Evolutionary conservation across 345 rosid genomes (phyloP), one percentile per base, ranked within the genome.

Genomic region (Kandelia obovata): DNA sequence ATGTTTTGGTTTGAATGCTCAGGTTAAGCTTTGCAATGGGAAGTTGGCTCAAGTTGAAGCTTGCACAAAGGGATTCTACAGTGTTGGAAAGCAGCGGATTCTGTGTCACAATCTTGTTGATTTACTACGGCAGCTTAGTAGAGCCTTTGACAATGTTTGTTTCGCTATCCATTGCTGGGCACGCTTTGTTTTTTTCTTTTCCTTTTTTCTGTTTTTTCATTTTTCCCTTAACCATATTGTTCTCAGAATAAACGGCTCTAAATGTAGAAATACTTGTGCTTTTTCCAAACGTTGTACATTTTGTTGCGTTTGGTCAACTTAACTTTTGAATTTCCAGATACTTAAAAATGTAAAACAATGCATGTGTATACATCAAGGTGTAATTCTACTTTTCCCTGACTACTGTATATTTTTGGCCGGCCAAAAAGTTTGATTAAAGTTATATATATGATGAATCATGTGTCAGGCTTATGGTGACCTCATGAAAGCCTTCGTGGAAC

Each of bases 21-120:
- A 95, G 99, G 96, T 88, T 81, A 95, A 88, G 85, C 90, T 92
- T 68, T 90, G 97, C 84, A 92, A 90, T 66, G 98, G 98, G 77
- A 95, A 92, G 88, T 66, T 87, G 82, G 85, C 90, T 73, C 88
- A 85, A 16, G 87, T 92, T 31, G 99, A 95, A 78, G 90, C 88
- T 68, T 87, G 92, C 86, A 81, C 76, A 56, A 84, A 86, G 70
- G 96, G 99, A n/a, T 95, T 90, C 77, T 90, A 80, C 77, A 79
- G 84, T 55, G 74, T 81, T 34, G 97, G 96, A 66, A 95, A 92
- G 84, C 98, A 82, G 66, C 83, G 75, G 79, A 83, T 88, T 39
- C 81, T 87, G 23, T 87, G 90, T 71, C 96, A 92, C 77, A 89
- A 87, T 72, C 91, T 95, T 60, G 94, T 95, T 73, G 97, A 95